Evolutionary conservation across 768 basidiomycete genomes (phyloP).

Genomic region (Phanerochaete sordida): DNA sequence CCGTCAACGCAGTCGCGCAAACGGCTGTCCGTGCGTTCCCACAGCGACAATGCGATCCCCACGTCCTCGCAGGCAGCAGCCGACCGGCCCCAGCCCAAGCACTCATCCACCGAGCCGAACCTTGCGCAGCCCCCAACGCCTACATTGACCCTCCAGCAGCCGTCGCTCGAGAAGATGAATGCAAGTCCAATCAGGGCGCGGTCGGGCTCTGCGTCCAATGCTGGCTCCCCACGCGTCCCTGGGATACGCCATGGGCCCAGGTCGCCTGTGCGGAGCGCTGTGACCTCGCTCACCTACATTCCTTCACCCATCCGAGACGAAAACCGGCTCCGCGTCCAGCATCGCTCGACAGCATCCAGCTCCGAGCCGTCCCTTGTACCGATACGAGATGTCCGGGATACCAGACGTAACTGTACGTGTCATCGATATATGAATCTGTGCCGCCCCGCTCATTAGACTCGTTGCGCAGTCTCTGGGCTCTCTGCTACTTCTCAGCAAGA

Average conservation of each 20-base stretch:
- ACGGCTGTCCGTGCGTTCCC: conserved; percentile 17
- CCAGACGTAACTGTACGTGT: conserved; percentile 34
- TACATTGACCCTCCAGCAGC: conserved; percentile 21
- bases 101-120: background rate
- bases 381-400: conserved; percentile 37
- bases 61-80: background rate
- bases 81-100: conserved; percentile 1
- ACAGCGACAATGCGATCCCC: conserved; percentile 16
- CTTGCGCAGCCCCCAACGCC: conserved; percentile 16
- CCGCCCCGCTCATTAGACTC: conserved; percentile 11
- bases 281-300: conserved; percentile 27
- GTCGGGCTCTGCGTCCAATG: conserved; percentile 17
- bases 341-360: conserved; percentile 69
- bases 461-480: conserved; percentile 22
- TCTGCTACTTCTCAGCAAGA: conserved; percentile 50
- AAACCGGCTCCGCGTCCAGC: conserved; percentile 55
- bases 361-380: conserved; percentile 81
- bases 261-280: conserved; percentile 16
- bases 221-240: conserved; percentile 2
- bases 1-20: conserved; percentile 57
- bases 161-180: conserved; percentile 11
- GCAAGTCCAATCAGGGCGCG: conserved; percentile 16
- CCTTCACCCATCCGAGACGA: conserved; percentile 37
- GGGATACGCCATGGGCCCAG: conserved; percentile 22
- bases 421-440: conserved; percentile 20